phyloP scores from a whole-genome alignment of 148 eudicot genomes.

The Chenopodium berlandieri region DNA sequence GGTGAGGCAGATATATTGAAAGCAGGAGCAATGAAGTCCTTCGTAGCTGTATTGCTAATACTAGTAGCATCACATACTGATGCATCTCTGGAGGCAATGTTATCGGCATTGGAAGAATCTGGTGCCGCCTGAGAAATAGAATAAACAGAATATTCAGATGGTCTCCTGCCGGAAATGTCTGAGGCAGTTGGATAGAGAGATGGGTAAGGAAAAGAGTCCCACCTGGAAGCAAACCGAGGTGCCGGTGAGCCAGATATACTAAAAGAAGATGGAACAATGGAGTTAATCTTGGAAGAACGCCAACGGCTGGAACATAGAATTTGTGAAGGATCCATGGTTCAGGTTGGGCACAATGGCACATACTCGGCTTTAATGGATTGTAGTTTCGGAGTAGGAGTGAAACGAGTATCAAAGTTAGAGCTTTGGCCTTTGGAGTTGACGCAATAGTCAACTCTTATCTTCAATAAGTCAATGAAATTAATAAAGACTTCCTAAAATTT shows the following conservation, averaged over 20 bases:
- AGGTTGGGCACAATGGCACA: too few species aligned
- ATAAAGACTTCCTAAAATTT: not conserved
- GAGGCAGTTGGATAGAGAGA: not conserved
- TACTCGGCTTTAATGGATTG: too few species aligned
- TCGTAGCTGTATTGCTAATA: not conserved
- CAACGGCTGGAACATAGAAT: not conserved
- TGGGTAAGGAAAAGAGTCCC: not conserved
- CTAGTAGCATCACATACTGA: not conserved
- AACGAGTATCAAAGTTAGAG: not conserved
- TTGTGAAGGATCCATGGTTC: not conserved
- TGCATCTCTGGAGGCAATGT: not conserved
- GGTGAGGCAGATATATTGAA: not conserved
- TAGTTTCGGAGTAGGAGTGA: not conserved
- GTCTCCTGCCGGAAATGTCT: not conserved
- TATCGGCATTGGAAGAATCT: not conserved
- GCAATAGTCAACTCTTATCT: not conserved
- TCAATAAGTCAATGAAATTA: not conserved
- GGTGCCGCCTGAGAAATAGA: not conserved
- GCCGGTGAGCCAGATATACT: not conserved
- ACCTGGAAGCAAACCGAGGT: conserved; percentile 12
- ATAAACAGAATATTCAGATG: not conserved
- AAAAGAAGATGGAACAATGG: not conserved
- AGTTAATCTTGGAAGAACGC: not conserved
- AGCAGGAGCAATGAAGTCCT: not conserved
- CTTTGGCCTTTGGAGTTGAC: not conserved